Evolutionary conservation across 176 grass and related monocot genomes (phyloP).

Genomic region (Calamus simplicifolius): DNA sequence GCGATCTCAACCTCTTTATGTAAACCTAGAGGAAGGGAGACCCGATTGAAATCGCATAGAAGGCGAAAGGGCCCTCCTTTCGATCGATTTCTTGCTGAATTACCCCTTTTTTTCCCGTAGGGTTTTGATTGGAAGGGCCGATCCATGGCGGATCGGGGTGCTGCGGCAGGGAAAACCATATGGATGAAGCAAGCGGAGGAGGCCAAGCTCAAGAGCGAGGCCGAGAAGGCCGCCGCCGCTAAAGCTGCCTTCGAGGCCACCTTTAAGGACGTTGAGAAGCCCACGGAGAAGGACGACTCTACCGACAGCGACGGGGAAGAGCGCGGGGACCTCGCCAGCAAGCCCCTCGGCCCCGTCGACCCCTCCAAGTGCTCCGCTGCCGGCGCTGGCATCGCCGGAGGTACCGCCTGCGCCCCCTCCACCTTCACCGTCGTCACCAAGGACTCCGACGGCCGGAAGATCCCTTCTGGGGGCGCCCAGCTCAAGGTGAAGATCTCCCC

Average conservation of each 20-base stretch:
- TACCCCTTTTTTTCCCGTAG: background rate
- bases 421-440: conserved; percentile 61
- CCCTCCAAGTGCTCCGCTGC: conserved; percentile 56
- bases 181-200: conserved; percentile 95
- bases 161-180: conserved; percentile 34
- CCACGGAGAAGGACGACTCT: conserved; percentile 3
- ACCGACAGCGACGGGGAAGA: conserved; percentile 13
- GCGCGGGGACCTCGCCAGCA: conserved; percentile 24
- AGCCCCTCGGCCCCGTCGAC: conserved; percentile 54
- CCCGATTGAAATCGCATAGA: too few relatives aligned
- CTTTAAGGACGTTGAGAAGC: conserved; percentile 50
- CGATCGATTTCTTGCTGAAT: too few relatives aligned
- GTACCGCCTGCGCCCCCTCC: conserved; percentile 32
- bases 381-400: conserved; percentile 62
- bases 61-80: too few relatives aligned
- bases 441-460: conserved; percentile 48
- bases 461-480: conserved; percentile 39
- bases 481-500: conserved; percentile 58
- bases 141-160: conserved; percentile 19
- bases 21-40: too few relatives aligned
- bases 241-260: conserved; percentile 97
- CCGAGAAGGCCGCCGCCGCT: conserved; percentile 68
- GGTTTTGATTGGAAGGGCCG: background rate
- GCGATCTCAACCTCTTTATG: too few relatives aligned
- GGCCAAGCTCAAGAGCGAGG: conserved; percentile 93